Percentiles rank a stretch among this genome's conserved stretches.
Evolutionary conservation across 164 flowering plant genomes (phyloP).

Genomic region (Aristolochia californica): DNA sequence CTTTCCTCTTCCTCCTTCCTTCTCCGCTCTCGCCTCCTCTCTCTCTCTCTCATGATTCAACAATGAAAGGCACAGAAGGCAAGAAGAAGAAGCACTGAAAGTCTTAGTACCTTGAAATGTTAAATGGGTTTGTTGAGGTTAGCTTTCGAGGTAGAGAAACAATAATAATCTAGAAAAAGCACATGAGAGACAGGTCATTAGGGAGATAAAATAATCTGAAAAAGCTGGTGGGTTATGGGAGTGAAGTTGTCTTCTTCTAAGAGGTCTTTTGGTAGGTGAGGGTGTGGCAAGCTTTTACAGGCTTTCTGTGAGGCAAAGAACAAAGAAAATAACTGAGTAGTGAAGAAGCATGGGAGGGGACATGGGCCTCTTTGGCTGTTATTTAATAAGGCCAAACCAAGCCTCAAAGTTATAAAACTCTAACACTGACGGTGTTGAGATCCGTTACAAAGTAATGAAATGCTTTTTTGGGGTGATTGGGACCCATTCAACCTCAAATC

Average conservation of each 20-base stretch:
- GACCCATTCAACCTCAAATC: no score
- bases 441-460: no score
- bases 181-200: slow-evolving; percentile 62
- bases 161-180: slow-evolving; percentile 20
- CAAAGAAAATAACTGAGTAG: slow-evolving; percentile 35
- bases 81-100: not conserved
- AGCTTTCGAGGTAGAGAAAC: slow-evolving; percentile 8
- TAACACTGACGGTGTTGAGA: slow-evolving; percentile 12
- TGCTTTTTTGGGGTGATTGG: no score
- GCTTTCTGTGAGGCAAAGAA: slow-evolving; percentile 19
- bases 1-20: slow-evolving; percentile 17
- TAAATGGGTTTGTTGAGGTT: slow-evolving; percentile 5
- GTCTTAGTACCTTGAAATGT: not conserved
- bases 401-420: slow-evolving; percentile 13
- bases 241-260: slow-evolving; percentile 49
- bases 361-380: slow-evolving; percentile 4
- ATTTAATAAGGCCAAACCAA: slow-evolving; percentile 14
- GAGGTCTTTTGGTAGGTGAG: slow-evolving; percentile 12
- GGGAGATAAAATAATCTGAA: slow-evolving; percentile 22
- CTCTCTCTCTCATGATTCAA: slow-evolving; percentile 23
- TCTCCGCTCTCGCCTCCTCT: slow-evolving; percentile 11
- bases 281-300: slow-evolving; percentile 29
- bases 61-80: slow-evolving; percentile 17
- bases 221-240: slow-evolving; percentile 38
- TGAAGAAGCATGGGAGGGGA: slow-evolving; percentile 17